phyloP scores from a whole-genome alignment of 192 early-diverging fungal genomes.

The Chytriomyces sp. region DNA sequence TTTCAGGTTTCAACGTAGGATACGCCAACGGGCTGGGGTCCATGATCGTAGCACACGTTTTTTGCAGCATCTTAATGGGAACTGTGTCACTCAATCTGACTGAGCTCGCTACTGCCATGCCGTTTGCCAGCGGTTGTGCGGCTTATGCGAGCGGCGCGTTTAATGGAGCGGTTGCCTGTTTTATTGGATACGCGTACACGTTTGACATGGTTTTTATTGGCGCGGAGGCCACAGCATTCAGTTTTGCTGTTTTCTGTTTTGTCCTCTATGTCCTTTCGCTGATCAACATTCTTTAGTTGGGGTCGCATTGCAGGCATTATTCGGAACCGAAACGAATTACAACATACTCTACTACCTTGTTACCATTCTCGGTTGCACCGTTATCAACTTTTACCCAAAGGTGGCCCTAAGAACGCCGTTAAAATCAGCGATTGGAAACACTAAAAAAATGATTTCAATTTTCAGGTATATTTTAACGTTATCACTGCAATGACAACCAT shows the following conservation, averaged over 20 bases:
- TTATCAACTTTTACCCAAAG: constrained; percentile 18
- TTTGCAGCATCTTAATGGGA: neutral
- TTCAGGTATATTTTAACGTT: neutral
- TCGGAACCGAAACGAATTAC: neutral
- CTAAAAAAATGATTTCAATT: too few relatives aligned
- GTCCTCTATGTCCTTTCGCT: neutral
- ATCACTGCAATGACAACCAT: neutral
- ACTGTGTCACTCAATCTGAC: constrained; percentile 11
- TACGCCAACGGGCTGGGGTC: constrained; percentile 34
- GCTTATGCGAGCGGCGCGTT: constrained; percentile 21
- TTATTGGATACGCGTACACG: constrained; percentile 31
- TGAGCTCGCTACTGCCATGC: constrained; percentile 26
- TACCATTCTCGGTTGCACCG: neutral
- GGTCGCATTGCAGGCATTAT: constrained; percentile 1
- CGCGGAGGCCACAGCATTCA: constrained; percentile 3
- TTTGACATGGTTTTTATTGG: constrained; percentile 27
- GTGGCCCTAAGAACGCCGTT: neutral
- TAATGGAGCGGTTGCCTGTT: neutral
- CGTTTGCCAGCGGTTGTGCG: constrained; percentile 25
- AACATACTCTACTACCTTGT: constrained; percentile 13
- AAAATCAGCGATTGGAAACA: too few relatives aligned
- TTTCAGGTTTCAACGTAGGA: constrained; percentile 36
- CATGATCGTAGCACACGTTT: constrained; percentile 20
- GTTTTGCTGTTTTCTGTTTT: neutral
- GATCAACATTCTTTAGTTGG: neutral